Evolutionary conservation across 768 basidiomycete species (phyloP).

Genomic region (Kwoniella newhampshirensis): DNA sequence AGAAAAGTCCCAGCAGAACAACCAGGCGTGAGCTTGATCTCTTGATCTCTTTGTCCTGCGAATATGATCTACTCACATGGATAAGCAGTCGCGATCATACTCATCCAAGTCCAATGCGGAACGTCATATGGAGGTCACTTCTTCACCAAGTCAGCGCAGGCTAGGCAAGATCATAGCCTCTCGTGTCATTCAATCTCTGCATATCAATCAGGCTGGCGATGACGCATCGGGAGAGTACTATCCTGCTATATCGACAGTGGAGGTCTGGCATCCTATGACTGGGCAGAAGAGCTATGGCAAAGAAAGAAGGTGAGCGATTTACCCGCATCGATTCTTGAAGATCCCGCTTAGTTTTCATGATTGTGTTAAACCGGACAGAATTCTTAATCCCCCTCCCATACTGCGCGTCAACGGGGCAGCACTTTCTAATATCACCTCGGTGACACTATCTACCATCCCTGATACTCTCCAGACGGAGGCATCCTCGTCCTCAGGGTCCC

Average conservation of each 20-base stretch:
- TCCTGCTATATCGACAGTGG: slow-evolving; percentile 15
- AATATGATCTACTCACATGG: no score
- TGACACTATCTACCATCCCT: slow-evolving; percentile 61
- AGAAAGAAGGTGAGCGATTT: slow-evolving; percentile 66
- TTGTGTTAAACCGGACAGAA: slow-evolving; percentile 49
- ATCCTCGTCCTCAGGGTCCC: slow-evolving; percentile 52
- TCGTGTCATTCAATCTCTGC: slow-evolving; percentile 5
- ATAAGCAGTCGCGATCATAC: no score
- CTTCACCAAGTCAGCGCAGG: slow-evolving; percentile 15
- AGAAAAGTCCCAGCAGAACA: neutral
- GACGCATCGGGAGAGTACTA: neutral
- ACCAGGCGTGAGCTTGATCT: neutral
- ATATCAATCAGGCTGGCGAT: neutral
- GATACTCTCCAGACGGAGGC: slow-evolving; percentile 55
- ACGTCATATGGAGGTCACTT: neutral
- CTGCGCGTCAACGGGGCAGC: slow-evolving; percentile 84
- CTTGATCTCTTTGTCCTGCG: no score
- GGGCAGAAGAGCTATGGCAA: slow-evolving; percentile 95
- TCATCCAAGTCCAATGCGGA: neutral
- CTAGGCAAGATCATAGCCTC: slow-evolving; percentile 10
- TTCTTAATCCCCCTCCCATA: slow-evolving; percentile 88
- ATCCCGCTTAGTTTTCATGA: neutral
- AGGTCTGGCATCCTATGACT: slow-evolving; percentile 75
- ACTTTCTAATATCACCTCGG: slow-evolving; percentile 18
- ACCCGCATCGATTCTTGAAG: neutral